Percentiles rank a stretch among this genome's conserved stretches.
Conservation (phyloP, 345 rosid genomes). For the Hibiscus mutabilis region DNA sequence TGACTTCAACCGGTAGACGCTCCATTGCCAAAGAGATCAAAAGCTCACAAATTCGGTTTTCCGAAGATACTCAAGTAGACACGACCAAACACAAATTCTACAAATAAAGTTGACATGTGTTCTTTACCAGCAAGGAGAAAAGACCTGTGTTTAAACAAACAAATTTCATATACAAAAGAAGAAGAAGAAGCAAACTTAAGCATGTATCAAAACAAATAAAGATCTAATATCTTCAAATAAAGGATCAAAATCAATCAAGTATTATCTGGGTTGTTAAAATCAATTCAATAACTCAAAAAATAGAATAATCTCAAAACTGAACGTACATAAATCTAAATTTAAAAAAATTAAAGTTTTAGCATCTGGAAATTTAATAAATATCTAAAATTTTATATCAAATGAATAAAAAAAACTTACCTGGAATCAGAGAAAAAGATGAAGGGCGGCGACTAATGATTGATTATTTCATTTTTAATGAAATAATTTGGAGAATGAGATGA, state of each 20-base stretch:
- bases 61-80: background rate
- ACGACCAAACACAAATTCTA: background rate
- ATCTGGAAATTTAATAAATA: background rate
- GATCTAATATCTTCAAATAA: background rate
- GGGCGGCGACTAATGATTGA: background rate
- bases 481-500: background rate
- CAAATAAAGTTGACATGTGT: background rate
- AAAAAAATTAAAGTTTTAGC: background rate
- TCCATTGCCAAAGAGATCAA: conserved; percentile 39
- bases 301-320: background rate
- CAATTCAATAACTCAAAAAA: background rate
- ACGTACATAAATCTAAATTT: background rate
- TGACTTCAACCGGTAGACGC: conserved; percentile 77
- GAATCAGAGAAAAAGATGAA: background rate
- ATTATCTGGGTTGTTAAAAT: background rate
- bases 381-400: background rate
- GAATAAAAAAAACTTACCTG: background rate
- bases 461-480: background rate
- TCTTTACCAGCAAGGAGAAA: conserved; percentile 2
- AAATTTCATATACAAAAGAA: background rate
- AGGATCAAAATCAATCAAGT: conserved; percentile 2
- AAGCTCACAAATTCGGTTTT: background rate
- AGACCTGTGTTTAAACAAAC: conserved; percentile 3
- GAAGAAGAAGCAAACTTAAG: conserved; percentile 8
- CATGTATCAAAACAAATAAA: background rate